Evolutionary conservation across 2,329 filamentous ascomycete genomes (phyloP).

Genomic region (Tolypocladium paradoxum): DNA sequence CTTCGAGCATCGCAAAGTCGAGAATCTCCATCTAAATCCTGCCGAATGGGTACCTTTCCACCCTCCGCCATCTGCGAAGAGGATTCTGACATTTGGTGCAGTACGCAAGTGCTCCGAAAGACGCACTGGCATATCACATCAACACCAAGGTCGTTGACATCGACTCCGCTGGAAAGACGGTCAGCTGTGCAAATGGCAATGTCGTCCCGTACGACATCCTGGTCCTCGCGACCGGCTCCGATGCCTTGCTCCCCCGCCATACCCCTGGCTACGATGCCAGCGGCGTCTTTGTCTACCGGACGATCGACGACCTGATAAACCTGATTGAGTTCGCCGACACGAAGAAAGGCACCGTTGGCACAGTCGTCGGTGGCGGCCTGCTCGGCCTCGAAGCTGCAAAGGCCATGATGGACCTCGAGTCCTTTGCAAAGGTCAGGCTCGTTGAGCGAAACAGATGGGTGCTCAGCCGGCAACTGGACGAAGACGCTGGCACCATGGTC

Average conservation of each 20-base stretch:
- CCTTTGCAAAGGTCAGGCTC: conserved; percentile 63
- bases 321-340: conserved; percentile 63
- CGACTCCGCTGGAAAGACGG: conserved; percentile 49
- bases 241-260: conserved; percentile 61
- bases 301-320: conserved; percentile 67
- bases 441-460: conserved; percentile 80
- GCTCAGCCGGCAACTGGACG: conserved; percentile 70
- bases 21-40: conserved; percentile 81
- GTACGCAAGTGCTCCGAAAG: conserved; percentile 57
- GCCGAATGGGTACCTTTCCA: conserved; percentile 56
- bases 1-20: conserved; percentile 75
- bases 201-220: conserved; percentile 67
- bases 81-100: conserved; percentile 16
- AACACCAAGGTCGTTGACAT: conserved; percentile 62
- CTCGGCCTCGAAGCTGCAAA: conserved; percentile 84
- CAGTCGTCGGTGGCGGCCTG: conserved; percentile 75
- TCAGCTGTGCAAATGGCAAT: conserved; percentile 60
- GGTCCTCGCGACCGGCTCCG: conserved; percentile 76
- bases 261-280: conserved; percentile 70
- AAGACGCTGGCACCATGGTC: conserved; percentile 70
- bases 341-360: conserved; percentile 57
- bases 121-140: conserved; percentile 62
- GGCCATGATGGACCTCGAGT: conserved; percentile 77
- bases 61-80: neutral
- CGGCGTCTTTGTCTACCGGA: conserved; percentile 84